Conservation (phyloP, 1,284 basidiomycete species). For the Testicularia cyperi region DNA sequence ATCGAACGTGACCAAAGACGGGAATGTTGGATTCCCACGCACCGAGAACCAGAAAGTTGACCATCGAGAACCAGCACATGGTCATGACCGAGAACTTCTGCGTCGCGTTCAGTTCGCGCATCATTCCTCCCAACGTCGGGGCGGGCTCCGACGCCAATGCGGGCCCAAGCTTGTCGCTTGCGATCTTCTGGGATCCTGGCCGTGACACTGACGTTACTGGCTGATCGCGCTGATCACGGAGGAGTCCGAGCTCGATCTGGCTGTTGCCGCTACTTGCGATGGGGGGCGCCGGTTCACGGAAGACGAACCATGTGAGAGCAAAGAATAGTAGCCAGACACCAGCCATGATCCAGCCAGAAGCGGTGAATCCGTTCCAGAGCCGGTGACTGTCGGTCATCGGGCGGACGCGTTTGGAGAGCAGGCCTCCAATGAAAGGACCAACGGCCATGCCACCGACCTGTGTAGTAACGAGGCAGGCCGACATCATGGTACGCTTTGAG, state of each 20-base stretch:
- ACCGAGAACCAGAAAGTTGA: constrained; percentile 38
- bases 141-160: neutral
- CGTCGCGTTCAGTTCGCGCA: constrained; percentile 18
- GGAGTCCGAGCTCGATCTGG: constrained; percentile 4
- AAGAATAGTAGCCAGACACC: constrained; percentile 27
- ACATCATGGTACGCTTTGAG: constrained; percentile 29
- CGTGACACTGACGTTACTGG: too few relatives aligned
- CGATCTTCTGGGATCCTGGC: too few relatives aligned
- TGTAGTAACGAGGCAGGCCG: constrained; percentile 36
- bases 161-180: too few relatives aligned
- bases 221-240: neutral
- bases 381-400: constrained; percentile 21
- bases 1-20: constrained; percentile 23
- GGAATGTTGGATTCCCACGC: constrained; percentile 45
- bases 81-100: constrained; percentile 31
- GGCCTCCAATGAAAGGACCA: constrained; percentile 30
- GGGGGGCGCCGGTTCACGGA: constrained; percentile 13
- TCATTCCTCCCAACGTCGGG: constrained; percentile 15
- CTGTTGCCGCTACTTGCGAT: neutral
- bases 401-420: constrained; percentile 20
- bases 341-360: constrained; percentile 38
- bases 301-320: constrained; percentile 8
- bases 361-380: constrained; percentile 38
- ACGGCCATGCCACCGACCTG: constrained; percentile 41
- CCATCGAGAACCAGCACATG: constrained; percentile 46